phyloP scores from a whole-genome alignment of 2,329 filamentous ascomycete genomes.

The Scopulariopsis brevicaulis region DNA sequence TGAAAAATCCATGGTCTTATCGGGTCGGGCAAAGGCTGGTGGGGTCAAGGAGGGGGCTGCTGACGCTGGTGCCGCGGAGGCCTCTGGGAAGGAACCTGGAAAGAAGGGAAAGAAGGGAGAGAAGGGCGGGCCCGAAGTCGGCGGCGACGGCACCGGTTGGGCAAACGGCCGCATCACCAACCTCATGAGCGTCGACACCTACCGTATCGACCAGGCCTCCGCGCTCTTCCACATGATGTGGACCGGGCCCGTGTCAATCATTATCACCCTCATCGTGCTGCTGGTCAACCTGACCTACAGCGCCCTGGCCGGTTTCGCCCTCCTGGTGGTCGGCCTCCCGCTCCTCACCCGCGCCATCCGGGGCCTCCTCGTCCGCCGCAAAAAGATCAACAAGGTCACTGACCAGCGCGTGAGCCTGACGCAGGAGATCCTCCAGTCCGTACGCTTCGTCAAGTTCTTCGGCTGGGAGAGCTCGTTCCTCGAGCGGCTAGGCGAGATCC shows the following conservation, averaged over 20 bases:
- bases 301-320: constrained; percentile 74
- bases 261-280: constrained; percentile 71
- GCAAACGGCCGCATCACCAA: constrained; percentile 86
- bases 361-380: constrained; percentile 62
- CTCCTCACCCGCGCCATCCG: constrained; percentile 68
- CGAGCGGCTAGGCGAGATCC: constrained; percentile 60
- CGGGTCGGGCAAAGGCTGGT: constrained; percentile 77
- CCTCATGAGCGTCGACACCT: constrained; percentile 90
- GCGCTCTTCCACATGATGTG: constrained; percentile 87
- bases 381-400: constrained; percentile 82
- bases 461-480: constrained; percentile 90
- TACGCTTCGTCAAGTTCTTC: constrained; percentile 93
- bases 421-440: constrained; percentile 82
- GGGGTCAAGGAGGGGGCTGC: constrained; percentile 40
- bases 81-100: constrained; percentile 26
- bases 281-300: constrained; percentile 84
- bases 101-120: constrained; percentile 26
- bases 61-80: constrained; percentile 34
- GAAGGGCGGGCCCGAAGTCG: constrained; percentile 32
- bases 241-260: constrained; percentile 69
- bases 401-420: constrained; percentile 86
- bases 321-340: constrained; percentile 70
- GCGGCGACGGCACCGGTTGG: constrained; percentile 72
- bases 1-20: constrained; percentile 84
- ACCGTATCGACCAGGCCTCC: constrained; percentile 79